Evolutionary conservation across 108 stramenopile species (phyloP).

Genomic region (Skeletonema costatum): DNA sequence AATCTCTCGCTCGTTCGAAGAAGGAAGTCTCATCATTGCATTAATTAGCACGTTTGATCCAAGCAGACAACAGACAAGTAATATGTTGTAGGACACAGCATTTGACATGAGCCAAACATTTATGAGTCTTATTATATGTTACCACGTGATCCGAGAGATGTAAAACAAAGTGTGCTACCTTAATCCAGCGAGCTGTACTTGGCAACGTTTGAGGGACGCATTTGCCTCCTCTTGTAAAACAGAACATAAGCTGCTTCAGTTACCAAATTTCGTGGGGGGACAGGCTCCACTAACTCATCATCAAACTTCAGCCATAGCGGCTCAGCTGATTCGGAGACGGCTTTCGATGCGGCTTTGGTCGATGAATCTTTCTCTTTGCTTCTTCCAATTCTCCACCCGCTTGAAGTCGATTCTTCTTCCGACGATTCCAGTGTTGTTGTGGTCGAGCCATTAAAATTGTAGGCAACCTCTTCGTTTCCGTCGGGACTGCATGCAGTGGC

Average conservation of each 20-base stretch:
- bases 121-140: background rate
- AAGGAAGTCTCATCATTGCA: too few relatives aligned
- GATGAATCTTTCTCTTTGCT: conserved; percentile 68
- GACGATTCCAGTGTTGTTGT: conserved; percentile 26
- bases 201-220: conserved; percentile 86
- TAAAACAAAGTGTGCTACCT: too few relatives aligned
- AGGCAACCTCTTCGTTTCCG: conserved; percentile 86
- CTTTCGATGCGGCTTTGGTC: conserved; percentile 56
- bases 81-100: too few relatives aligned
- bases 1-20: too few relatives aligned
- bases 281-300: conserved; percentile 92
- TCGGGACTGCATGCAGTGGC: conserved; percentile 83
- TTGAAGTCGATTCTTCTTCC: conserved; percentile 47
- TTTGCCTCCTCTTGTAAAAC: conserved; percentile 87
- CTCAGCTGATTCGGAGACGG: conserved; percentile 70
- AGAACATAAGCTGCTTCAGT: conserved; percentile 93
- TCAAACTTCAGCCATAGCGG: conserved; percentile 95
- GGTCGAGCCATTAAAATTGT: conserved; percentile 72
- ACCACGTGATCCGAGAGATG: background rate
- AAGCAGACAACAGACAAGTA: too few relatives aligned
- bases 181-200: conserved; percentile 65
- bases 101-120: too few relatives aligned
- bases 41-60: too few relatives aligned
- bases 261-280: conserved; percentile 79
- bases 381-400: conserved; percentile 68